phyloP scores from a whole-genome alignment of 2,329 filamentous ascomycete genomes.

The Myriosclerotinia curreyana region DNA sequence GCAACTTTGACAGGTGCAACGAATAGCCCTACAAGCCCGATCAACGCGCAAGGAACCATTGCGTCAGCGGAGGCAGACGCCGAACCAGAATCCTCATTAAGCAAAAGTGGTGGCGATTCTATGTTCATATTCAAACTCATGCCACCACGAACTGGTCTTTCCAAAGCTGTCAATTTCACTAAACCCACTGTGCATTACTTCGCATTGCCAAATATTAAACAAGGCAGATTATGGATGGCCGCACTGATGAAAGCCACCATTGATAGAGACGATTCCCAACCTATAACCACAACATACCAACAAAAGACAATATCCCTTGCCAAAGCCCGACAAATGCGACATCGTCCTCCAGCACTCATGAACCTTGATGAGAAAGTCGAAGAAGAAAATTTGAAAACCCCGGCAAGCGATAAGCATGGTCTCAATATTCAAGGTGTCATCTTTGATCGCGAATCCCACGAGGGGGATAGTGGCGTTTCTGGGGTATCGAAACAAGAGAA shows the following conservation, averaged over 20 bases:
- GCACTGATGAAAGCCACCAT: conserved; percentile 99
- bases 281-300: conserved; percentile 88
- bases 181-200: conserved; percentile 98
- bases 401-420: conserved; percentile 36
- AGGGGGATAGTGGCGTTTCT: conserved; percentile 39
- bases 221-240: conserved; percentile 95
- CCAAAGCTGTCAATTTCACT: conserved; percentile 92
- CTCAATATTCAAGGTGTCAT: conserved; percentile 39
- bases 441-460: conserved; percentile 36
- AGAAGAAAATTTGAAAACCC: conserved; percentile 36
- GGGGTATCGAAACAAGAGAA: conserved; percentile 35
- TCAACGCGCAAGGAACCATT: conserved; percentile 47
- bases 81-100: conserved; percentile 40
- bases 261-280: conserved; percentile 77
- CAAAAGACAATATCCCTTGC: conserved; percentile 92
- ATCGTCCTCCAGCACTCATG: conserved; percentile 87
- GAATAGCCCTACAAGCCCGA: conserved; percentile 54
- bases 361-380: conserved; percentile 53
- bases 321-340: conserved; percentile 83
- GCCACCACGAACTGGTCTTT: conserved; percentile 81
- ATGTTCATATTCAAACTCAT: conserved; percentile 99
- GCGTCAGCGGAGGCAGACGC: conserved; percentile 45
- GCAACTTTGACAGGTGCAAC: conserved; percentile 89
- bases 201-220: conserved; percentile 83
- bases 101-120: conserved; percentile 52